Evolutionary conservation across 2,329 filamentous ascomycete species (phyloP), one percentile per base, ranked within the genome.

Genomic region (Chaetomium olivaceum): DNA sequence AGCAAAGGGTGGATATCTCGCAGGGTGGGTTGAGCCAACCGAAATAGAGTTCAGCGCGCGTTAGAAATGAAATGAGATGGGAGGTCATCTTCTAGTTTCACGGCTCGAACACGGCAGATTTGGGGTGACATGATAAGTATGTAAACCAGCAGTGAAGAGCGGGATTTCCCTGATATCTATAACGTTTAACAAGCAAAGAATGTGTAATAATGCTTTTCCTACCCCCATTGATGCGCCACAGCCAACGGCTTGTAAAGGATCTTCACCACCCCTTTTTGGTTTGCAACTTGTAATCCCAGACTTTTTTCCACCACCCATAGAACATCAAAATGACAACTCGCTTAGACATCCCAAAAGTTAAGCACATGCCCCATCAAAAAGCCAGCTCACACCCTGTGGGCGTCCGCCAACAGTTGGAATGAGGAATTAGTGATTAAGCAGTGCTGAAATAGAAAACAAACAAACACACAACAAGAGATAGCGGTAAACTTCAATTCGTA

Each of bases 381-480:
- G n/a, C 21, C 14, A 23, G 29, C 14, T 21, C 6, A 8, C 29
- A 31, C 33, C 7, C 21, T 39, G n/a, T 36, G 4, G 54, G 29
- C 54, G 25, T 8, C 33, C n/a, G 54, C 31, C 31, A 39, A 25
- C 54, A 39, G 14, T 16, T 39, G 31, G 16, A 25, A 25, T 11
- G 25, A 27, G 21, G 25, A 46, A 58, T 58, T 58, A 58, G 57
- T 48, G 57, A 58, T 58, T 58, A 58, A 46, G 21, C 43, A 51
- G 58, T 39, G 43, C 27, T 12, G 43, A 58, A 46, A 19, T 11
- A 46, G 23, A 52, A 23, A 36, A 36, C 3, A 25, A 43, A 43
- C 39, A 43, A 43, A 48, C 12, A 25, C 4, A 48, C n/a, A 25
- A n/a, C n/a, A 29, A 29, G 3, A 29, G 27, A 29, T 29, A 29